Conservation (phyloP, 2,329 filamentous ascomycete genomes). For the Alternaria rosae region DNA sequence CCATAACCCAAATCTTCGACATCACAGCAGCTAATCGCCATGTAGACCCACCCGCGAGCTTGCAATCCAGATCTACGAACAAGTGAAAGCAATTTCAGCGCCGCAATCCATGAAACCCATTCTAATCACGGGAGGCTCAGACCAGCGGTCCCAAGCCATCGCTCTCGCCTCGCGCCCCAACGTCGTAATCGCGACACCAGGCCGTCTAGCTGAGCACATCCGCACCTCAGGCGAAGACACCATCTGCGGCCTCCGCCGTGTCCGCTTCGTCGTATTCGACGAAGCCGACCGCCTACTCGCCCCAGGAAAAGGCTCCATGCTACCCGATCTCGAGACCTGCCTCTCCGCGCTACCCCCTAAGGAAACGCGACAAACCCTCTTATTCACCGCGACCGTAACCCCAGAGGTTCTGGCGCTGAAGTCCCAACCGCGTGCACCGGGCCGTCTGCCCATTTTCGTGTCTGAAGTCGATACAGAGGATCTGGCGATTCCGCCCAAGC, state of each 20-base stretch:
- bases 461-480: slow-evolving; percentile 81
- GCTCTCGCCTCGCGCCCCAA: slow-evolving; percentile 83
- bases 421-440: slow-evolving; percentile 74
- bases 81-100: slow-evolving; percentile 90
- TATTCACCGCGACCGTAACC: slow-evolving; percentile 96
- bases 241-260: slow-evolving; percentile 77
- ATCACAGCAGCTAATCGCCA: background rate
- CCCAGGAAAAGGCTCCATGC: slow-evolving; percentile 80
- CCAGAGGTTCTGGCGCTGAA: slow-evolving; percentile 89
- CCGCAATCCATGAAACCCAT: slow-evolving; percentile 86
- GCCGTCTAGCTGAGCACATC: slow-evolving; percentile 92
- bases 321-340: slow-evolving; percentile 92
- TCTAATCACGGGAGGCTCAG: slow-evolving; percentile 89
- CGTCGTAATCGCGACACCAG: slow-evolving; percentile 89
- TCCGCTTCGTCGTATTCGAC: slow-evolving; percentile 88
- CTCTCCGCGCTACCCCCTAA: slow-evolving; percentile 81
- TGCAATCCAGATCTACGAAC: slow-evolving; percentile 94
- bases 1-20: too few relatives aligned
- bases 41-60: slow-evolving; percentile 69
- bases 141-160: slow-evolving; percentile 91
- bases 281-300: slow-evolving; percentile 91
- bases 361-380: slow-evolving; percentile 82
- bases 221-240: slow-evolving; percentile 91
- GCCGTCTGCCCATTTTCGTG: slow-evolving; percentile 81
- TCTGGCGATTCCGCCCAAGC: slow-evolving; percentile 79